Evolutionary conservation across 2,329 filamentous ascomycete genomes (phyloP).

Genomic region (Alternaria sp.): DNA sequence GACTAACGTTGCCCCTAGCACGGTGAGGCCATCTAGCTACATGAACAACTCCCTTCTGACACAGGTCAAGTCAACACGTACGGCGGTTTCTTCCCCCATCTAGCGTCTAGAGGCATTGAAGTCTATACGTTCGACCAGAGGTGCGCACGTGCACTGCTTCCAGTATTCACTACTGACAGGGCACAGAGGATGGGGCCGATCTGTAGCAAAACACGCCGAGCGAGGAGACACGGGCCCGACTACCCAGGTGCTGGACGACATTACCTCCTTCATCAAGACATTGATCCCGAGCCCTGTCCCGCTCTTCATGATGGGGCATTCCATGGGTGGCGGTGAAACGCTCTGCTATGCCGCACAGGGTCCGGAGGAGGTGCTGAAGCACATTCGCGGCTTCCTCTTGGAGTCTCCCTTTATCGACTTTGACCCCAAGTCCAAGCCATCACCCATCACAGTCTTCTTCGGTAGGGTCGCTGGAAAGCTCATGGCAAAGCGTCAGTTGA

Average conservation of each 20-base stretch:
- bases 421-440: conserved; percentile 68
- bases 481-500: conserved; percentile 70
- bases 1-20: conserved; percentile 14
- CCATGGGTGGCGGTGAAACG: conserved; percentile 85
- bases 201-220: conserved; percentile 66
- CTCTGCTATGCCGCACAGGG: conserved; percentile 63
- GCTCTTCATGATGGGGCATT: conserved; percentile 86
- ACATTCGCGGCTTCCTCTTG: conserved; percentile 75
- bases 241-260: conserved; percentile 73
- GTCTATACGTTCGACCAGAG: conserved; percentile 81
- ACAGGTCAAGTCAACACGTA: conserved; percentile 68
- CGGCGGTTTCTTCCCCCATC: conserved; percentile 71
- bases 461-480: conserved; percentile 73
- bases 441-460: conserved; percentile 64
- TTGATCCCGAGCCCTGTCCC: conserved; percentile 64
- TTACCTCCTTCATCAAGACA: conserved; percentile 74
- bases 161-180: conserved; percentile 12
- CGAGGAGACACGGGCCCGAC: conserved; percentile 78
- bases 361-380: conserved; percentile 59
- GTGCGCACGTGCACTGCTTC: conserved; percentile 36
- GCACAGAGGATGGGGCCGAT: conserved; percentile 79
- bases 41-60: conserved; percentile 18
- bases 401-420: conserved; percentile 83
- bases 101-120: conserved; percentile 75
- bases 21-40: conserved; percentile 5